Conservation (phyloP, 306 rosid species). For the Cicer arietinum region DNA sequence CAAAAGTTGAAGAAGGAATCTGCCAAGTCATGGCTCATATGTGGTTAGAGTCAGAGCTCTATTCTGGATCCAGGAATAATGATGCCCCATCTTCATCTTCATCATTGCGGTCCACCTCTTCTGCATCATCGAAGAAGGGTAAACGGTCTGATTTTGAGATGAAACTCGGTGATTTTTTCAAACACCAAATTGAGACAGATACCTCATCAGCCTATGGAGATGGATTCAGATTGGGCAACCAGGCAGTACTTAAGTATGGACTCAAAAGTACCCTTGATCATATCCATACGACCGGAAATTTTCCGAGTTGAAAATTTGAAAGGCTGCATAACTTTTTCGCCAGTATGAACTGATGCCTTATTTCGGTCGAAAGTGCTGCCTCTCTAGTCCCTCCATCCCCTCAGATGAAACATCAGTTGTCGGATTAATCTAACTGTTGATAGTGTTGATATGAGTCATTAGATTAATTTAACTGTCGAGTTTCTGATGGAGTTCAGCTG, state of each 20-base stretch:
- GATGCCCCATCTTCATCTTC: constrained; percentile 55
- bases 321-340: constrained; percentile 31
- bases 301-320: constrained; percentile 59
- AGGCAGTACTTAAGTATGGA: constrained; percentile 73
- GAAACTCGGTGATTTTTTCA: constrained; percentile 87
- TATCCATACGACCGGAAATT: constrained; percentile 80
- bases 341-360: constrained; percentile 19
- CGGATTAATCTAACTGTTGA: background rate
- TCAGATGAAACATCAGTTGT: background rate
- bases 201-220: constrained; percentile 91
- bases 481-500: background rate
- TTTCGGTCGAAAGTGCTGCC: background rate
- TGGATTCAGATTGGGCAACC: constrained; percentile 81
- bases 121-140: constrained; percentile 77
- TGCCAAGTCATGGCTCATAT: constrained; percentile 96
- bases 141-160: constrained; percentile 85
- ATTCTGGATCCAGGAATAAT: constrained; percentile 56
- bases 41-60: constrained; percentile 94
- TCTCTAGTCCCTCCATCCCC: background rate
- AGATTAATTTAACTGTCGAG: background rate
- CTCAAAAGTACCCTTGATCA: constrained; percentile 91
- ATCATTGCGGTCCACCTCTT: constrained; percentile 53
- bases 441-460: background rate
- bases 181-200: constrained; percentile 91
- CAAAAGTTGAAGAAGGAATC: constrained; percentile 97